Evolutionary conservation across 2,329 filamentous ascomycete species (phyloP).

Genomic region (Tolypocladium inflatum): DNA sequence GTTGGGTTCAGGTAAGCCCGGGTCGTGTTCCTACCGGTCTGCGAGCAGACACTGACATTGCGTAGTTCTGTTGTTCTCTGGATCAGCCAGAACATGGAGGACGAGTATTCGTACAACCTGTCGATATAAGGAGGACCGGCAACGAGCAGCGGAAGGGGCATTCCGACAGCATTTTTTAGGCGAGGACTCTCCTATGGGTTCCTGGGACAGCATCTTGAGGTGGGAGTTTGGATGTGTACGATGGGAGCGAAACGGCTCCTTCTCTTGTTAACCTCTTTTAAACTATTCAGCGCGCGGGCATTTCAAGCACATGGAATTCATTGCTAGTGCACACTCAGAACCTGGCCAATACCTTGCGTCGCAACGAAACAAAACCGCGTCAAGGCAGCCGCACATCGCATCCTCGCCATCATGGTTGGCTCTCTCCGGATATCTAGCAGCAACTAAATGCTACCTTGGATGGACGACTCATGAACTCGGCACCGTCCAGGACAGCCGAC

Average conservation of each 20-base stretch:
- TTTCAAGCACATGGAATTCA: neutral
- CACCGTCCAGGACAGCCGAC: too few relatives aligned
- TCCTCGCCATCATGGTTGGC: neutral
- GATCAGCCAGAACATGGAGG: slow-evolving; percentile 65
- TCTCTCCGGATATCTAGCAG: neutral
- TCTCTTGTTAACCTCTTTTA: neutral
- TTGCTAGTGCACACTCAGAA: neutral
- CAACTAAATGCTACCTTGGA: too few relatives aligned
- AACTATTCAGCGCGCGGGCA: neutral
- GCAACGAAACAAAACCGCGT: neutral
- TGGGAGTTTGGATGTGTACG: neutral
- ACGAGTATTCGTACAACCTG: slow-evolving; percentile 61
- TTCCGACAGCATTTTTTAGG: neutral
- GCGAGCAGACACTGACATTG: slow-evolving; percentile 5
- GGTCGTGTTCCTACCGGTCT: neutral
- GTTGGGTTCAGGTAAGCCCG: slow-evolving; percentile 47
- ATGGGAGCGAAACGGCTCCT: neutral
- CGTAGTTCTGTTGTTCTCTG: slow-evolving; percentile 53
- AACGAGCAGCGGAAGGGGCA: neutral
- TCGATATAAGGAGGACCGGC: slow-evolving; percentile 27
- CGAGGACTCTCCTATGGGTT: neutral
- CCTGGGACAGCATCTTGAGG: neutral
- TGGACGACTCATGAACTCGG: too few relatives aligned
- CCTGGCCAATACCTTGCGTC: neutral
- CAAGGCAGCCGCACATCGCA: neutral